Conservation (phyloP, 345 rosid genomes). For the Cardiospermum halicacabum region DNA sequence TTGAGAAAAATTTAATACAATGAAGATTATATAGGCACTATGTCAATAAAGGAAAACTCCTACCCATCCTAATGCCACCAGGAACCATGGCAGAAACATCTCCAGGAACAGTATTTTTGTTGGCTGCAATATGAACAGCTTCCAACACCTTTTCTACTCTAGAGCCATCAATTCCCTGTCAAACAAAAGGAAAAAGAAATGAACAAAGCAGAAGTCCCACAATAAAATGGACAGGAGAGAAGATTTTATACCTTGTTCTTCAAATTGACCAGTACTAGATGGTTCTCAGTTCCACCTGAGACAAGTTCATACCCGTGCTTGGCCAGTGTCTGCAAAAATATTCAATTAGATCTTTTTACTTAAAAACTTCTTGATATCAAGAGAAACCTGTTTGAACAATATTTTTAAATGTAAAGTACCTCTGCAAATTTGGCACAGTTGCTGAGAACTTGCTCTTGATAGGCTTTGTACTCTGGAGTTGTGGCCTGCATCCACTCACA, state of each 20-base stretch:
- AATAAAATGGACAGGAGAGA: conserved; percentile 10
- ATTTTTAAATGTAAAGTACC: conserved; percentile 35
- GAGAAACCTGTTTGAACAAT: neutral
- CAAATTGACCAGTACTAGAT: conserved; percentile 91
- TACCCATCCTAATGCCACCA: conserved; percentile 99
- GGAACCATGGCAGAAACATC: conserved; percentile 99
- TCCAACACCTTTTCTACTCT: conserved; percentile 98
- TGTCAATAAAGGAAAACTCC: conserved; percentile 8
- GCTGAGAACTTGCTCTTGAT: conserved; percentile 95
- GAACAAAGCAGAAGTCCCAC: neutral
- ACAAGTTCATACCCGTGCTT: conserved; percentile 79
- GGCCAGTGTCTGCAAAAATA: conserved; percentile 51
- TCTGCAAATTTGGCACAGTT: conserved; percentile 79
- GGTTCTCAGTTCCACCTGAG: conserved; percentile 98
- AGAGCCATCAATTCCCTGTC: conserved; percentile 91
- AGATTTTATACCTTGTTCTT: conserved; percentile 65
- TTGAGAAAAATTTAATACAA: conserved; percentile 7
- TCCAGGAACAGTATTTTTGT: conserved; percentile 99
- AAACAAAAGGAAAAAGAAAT: neutral
- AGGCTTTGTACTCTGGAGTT: conserved; percentile 90
- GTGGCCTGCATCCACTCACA: conserved; percentile 54
- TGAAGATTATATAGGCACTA: neutral
- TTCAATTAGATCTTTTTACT: neutral
- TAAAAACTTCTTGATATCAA: neutral
- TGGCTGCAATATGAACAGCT: conserved; percentile 96